Evolutionary conservation across 108 stramenopile genomes (phyloP), one percentile per base, ranked within the genome.

Genomic region (Cyclotella cryptica): DNA sequence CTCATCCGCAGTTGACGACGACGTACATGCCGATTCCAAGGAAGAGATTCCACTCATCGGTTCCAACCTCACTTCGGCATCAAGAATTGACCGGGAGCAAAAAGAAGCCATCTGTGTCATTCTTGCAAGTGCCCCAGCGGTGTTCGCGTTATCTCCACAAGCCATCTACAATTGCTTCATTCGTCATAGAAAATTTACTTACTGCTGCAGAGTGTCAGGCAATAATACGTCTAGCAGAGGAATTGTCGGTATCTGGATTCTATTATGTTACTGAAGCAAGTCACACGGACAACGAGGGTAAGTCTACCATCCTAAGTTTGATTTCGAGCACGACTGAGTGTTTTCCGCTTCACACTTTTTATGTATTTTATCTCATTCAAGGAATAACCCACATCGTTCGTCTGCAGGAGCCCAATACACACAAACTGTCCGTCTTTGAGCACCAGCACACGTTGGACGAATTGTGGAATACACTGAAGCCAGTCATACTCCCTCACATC

Each of bases 341-440:
- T 58, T 40, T 15, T 63, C 24, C 24, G 21, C 21, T 10, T 17
- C 28, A 12, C 21, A 1, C 14, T 63, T 30, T 24, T 14, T 24
- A 28, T 63, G 2, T 39, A 2, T 63, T 24, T 41, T 41, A 58
- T 22, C 22, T 27, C 57, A 24, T 15, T 58, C 13, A 22, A 66
- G 30, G 65, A 35, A 30, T 7, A 19, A 62, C 73, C 10, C 82
- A 88, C 42, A 53, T 45, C 0, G 89, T 92, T 8, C 43, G 78
- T 53, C 42, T 93, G 10, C 88, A 86, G 57, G 60, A 75, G 43
- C 77, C 88, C 30, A 90, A 90, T 77, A 86, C 63, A 40, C 92
- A 93, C 76, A 93, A 93, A 69, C 61, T 93, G 10, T 80, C 85
- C 27, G 92, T 90, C 10, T 88, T 93, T 74, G 71, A 86, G 15